Conservation (phyloP, 768 basidiomycete genomes). For the Agaricus subrufescens region DNA sequence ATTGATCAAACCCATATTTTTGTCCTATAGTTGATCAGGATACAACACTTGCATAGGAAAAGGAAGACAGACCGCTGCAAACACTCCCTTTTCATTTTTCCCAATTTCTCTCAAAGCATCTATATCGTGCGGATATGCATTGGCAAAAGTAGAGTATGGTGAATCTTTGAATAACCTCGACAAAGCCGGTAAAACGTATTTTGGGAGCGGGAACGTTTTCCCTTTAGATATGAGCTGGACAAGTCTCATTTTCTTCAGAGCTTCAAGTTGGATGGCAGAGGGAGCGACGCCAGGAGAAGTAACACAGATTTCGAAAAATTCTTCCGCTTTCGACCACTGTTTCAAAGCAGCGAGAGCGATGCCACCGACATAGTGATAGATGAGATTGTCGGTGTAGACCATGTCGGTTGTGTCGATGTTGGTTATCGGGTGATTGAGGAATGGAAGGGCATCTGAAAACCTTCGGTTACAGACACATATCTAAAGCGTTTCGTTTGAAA, state of each 20-base stretch:
- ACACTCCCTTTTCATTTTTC: constrained; percentile 52
- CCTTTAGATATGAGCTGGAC: constrained; percentile 78
- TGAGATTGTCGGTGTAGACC: constrained; percentile 71
- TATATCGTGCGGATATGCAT: constrained; percentile 57
- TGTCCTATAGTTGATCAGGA: constrained; percentile 42
- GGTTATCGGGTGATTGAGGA: constrained; percentile 62
- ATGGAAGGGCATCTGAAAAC: constrained; percentile 52
- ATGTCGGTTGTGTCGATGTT: constrained; percentile 66
- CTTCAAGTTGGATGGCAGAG: constrained; percentile 77
- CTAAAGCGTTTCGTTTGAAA: constrained; percentile 26
- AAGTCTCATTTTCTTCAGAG: constrained; percentile 76
- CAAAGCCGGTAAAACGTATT: constrained; percentile 63
- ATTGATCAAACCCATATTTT: constrained; percentile 63
- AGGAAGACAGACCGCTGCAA: constrained; percentile 40
- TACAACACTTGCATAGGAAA: background rate
- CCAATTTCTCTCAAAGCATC: constrained; percentile 39
- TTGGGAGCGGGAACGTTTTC: constrained; percentile 64
- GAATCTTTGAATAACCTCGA: constrained; percentile 60
- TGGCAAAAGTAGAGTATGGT: constrained; percentile 60
- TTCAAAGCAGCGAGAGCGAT: constrained; percentile 61
- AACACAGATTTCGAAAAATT: constrained; percentile 78
- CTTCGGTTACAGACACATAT: constrained; percentile 50
- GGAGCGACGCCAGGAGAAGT: constrained; percentile 54
- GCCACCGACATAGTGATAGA: constrained; percentile 84
- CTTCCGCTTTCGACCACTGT: constrained; percentile 64